Percentiles rank a stretch among this genome's conserved stretches.
Conservation (phyloP, 1,284 basidiomycete genomes). For the Sporisorium iseilematis-ciliati region DNA sequence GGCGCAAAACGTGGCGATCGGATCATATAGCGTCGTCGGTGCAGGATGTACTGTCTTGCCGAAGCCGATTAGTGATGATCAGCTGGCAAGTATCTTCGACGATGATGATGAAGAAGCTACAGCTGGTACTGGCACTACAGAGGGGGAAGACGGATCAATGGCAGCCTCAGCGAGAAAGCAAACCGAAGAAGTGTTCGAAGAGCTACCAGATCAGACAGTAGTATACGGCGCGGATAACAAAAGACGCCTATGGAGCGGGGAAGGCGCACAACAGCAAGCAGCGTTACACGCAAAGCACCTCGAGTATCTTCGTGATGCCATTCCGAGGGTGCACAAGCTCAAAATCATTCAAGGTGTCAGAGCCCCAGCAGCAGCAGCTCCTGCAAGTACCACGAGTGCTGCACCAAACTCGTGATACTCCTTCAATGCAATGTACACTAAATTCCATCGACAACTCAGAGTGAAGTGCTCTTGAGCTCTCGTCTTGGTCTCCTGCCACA, state of each 20-base stretch:
- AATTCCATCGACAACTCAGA: background rate
- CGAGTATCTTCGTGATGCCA: constrained; percentile 82
- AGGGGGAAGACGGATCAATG: background rate
- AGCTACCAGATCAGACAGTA: constrained; percentile 85
- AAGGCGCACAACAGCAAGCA: constrained; percentile 83
- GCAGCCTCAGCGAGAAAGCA: background rate
- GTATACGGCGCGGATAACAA: constrained; percentile 82
- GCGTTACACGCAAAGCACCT: constrained; percentile 87
- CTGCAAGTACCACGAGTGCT: background rate
- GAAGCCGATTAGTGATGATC: constrained; percentile 18
- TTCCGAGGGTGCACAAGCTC: constrained; percentile 55
- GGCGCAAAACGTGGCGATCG: constrained; percentile 81
- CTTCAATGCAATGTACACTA: background rate
- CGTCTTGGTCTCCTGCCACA: background rate
- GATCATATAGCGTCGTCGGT: constrained; percentile 84
- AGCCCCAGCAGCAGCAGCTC: constrained; percentile 11
- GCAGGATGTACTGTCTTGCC: constrained; percentile 74
- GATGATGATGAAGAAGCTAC: constrained; percentile 12
- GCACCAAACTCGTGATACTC: constrained; percentile 1
- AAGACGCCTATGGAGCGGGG: constrained; percentile 84
- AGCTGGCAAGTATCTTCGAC: constrained; percentile 25
- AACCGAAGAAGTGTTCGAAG: constrained; percentile 69
- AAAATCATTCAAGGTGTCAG: constrained; percentile 50
- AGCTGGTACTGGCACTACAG: background rate
- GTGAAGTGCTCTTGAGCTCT: background rate